Conservation (phyloP, 345 rosid genomes). For the Raphanus sativus region DNA sequence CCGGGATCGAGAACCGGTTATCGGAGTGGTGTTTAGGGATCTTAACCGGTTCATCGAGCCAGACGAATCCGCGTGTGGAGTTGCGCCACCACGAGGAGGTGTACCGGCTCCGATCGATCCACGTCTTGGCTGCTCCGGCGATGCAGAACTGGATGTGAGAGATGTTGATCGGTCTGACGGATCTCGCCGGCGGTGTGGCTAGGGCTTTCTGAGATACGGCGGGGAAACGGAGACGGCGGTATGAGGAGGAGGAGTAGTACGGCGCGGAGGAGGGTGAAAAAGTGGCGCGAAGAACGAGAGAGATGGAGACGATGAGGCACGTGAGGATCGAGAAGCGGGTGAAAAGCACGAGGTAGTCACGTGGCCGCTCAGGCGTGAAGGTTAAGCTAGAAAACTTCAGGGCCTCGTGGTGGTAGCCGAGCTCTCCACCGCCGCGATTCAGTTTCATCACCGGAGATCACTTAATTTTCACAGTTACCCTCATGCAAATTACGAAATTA, state of each 20-base stretch:
- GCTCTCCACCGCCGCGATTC: constrained; percentile 36
- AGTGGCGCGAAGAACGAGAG: constrained; percentile 51
- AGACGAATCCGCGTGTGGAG: constrained; percentile 62
- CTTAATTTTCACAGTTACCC: neutral
- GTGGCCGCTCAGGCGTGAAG: constrained; percentile 39
- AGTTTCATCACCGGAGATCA: constrained; percentile 29
- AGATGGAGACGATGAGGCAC: constrained; percentile 55
- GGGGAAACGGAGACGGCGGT: constrained; percentile 35
- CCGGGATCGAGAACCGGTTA: constrained; percentile 32
- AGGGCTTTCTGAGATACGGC: constrained; percentile 11
- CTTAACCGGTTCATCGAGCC: constrained; percentile 53
- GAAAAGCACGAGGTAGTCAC: constrained; percentile 43
- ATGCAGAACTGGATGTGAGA: constrained; percentile 71
- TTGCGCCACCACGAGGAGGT: constrained; percentile 66
- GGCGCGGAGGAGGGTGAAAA: constrained; percentile 35
- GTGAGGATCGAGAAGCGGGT: constrained; percentile 45
- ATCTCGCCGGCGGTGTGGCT: constrained; percentile 7
- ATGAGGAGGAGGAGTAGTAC: neutral
- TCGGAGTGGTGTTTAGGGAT: neutral
- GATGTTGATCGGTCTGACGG: constrained; percentile 49
- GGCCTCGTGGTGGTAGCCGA: constrained; percentile 36
- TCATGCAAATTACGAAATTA: constrained; percentile 9
- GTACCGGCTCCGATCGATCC: constrained; percentile 59
- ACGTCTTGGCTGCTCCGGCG: constrained; percentile 60
- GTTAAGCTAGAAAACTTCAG: constrained; percentile 37